Conservation (phyloP, 768 basidiomycete genomes). For the Candolleomyces eurysporus region DNA sequence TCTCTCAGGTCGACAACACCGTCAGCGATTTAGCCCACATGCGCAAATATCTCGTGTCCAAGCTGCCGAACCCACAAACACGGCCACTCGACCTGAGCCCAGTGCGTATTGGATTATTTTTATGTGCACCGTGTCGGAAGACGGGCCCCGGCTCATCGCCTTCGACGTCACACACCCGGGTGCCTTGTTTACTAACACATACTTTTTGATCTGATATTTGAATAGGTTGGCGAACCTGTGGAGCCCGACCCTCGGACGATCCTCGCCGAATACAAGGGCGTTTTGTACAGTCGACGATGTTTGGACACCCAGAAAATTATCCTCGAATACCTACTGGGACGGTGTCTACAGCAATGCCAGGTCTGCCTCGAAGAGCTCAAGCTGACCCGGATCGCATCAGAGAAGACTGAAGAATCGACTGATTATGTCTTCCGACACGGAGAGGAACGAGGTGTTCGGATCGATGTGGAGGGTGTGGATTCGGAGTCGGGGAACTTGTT, state of each 20-base stretch:
- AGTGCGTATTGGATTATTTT: not conserved
- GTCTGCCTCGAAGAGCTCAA: slow-evolving; percentile 5
- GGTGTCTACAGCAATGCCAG: slow-evolving; percentile 8
- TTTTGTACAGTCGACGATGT: slow-evolving; percentile 4
- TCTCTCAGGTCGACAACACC: slow-evolving; percentile 7
- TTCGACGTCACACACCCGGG: too few relatives aligned
- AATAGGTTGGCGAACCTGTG: not conserved
- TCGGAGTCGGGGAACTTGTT: slow-evolving; percentile 2
- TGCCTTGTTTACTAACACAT: not conserved
- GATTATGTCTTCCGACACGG: slow-evolving; percentile 6
- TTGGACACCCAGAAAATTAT: slow-evolving; percentile 7
- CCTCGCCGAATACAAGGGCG: slow-evolving; percentile 9
- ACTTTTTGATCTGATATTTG: not conserved
- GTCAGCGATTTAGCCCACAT: slow-evolving; percentile 11
- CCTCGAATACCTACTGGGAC: slow-evolving; percentile 10
- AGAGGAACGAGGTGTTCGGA: not conserved
- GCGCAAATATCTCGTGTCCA: slow-evolving; percentile 4
- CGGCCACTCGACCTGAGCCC: not conserved
- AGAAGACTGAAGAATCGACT: slow-evolving; percentile 2
- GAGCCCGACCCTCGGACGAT: not conserved
- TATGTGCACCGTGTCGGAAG: too few relatives aligned
- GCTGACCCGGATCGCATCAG: not conserved
- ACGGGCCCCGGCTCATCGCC: too few relatives aligned
- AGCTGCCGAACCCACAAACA: slow-evolving; percentile 2
- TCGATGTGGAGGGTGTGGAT: slow-evolving; percentile 3